Evolutionary conservation across 192 early-diverging fungal genomes (phyloP), one percentile per base, ranked within the genome.

Genomic region (Coemansia sp.): DNA sequence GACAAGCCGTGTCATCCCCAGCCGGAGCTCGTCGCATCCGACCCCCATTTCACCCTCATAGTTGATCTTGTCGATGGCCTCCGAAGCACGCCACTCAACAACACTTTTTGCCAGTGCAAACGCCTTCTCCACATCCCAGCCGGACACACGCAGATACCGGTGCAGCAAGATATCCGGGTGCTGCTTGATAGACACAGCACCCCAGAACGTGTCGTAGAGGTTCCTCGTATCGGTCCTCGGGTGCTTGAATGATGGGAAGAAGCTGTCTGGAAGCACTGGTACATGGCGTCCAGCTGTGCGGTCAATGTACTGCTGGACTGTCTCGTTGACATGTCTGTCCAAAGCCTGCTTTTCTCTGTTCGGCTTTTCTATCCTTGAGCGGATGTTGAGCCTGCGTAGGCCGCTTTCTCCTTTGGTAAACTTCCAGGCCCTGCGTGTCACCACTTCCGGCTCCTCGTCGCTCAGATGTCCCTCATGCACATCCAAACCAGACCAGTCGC

Each of bases 121-220:
- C 32, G 73, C 69, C 20, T 70, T 71, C 19, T 58, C 66, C 3
- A 66, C 66, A 20, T 81, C 74, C 79, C 79, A 81, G 22, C 67
- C 54, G n/a, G 41, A 38, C 3, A 66, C 54, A 20, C 70, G 43
- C 48, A 75, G 35, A 36, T 65, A 75, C 34, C 73, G 41, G 38
- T 73, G 69, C 11, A 81, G 41, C 79, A 74, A 73, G 34, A 76
- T 63, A 48, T 82, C 74, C 1, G 74, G 79, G 36, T 82, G 74
- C 43, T 63, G 57, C 54, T 75, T 76, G 52, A 59, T 58, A 6
- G 74, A 63, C 8, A 56, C 63, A 0, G 63, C 40, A 25, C 23
- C 48, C 79, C 70, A 76, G 48, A 82, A 82, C 7, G 64, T 60
- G 33, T 76, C 74, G n/a, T 56, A 19, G 42, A 73, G 32, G 15